Base-by-base conservation (phyloP, 1,284 basidiomycete genomes). In the Megacollybia platyphylla region DNA sequence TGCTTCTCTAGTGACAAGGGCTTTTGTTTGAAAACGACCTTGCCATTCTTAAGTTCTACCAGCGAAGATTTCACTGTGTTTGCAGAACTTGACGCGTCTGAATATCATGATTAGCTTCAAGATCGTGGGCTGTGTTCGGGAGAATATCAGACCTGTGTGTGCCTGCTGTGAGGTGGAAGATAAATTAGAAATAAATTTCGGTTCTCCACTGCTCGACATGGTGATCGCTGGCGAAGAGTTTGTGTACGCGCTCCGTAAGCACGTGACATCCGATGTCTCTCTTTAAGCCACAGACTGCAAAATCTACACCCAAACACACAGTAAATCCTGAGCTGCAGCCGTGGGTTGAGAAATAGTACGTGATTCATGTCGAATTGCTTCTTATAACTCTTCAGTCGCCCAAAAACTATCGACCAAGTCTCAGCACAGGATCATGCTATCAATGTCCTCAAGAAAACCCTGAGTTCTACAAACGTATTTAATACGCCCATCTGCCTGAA, bases 271-370 rank as follows among this genome's bases (percentile, higher is more conserved):
- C 8, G 26, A 80, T 79, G 76, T 67, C 68, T 41, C 83, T 86
- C 67, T 83, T 87, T 54, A 66, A 73, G 47, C 59, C 57, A 39
- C 52, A 59, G 43, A 61, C 63, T 48, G 52, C 61, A 42, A 64
- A 67, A 50, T 55, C 67, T n/a, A 50, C 58, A 1, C 54, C 61
- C 24, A 68, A 70, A 51, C 66, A 67, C 28, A 49, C 57, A 0
- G 60, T 68, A 10, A 78, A 82, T 48, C 76, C 80, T 3, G 70
- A 71, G 32, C 59, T 83, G 29, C 89, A 96, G 57, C 93, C 93
- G 48, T 97, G 93, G 93, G 91, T 97, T 0, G 93, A 97, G 65
- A 97, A 97, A 76, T 97, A 97, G 90, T 91, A 41, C 42, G 69
- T 8, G 20, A 46, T 42, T 28, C 24, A 9, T 26, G 38, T 17